Evolutionary conservation across 345 rosid species (phyloP).

Genomic region (Hypericum androsaemum): DNA sequence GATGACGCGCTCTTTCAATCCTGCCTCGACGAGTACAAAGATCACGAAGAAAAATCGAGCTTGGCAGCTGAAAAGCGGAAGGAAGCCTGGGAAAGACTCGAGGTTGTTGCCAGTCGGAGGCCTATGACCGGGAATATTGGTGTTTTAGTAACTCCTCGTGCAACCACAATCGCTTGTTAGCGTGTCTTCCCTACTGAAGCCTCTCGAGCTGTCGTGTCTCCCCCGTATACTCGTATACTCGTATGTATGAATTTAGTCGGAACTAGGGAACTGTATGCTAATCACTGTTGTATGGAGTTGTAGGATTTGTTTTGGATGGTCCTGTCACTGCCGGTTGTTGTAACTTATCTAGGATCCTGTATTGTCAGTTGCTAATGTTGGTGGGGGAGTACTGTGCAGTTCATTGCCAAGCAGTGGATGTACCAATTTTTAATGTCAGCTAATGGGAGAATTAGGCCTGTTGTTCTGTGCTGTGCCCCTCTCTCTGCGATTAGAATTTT

Average conservation of each 20-base stretch:
- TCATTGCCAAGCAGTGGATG: no score
- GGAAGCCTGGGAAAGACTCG: conserved; percentile 55
- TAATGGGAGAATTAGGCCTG: no score
- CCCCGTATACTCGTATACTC: neutral
- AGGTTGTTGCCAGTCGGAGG: conserved; percentile 54
- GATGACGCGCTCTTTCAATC: conserved; percentile 54
- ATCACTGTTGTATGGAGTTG: conserved; percentile 14
- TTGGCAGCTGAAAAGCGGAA: conserved; percentile 41
- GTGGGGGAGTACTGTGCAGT: no score
- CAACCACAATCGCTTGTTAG: conserved; percentile 41
- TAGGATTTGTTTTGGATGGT: conserved; percentile 15
- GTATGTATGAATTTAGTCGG: neutral
- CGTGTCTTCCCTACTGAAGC: neutral
- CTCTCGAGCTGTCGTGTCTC: neutral
- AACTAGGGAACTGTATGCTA: neutral
- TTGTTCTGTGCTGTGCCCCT: no score
- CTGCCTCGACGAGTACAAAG: conserved; percentile 46
- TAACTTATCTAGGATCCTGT: conserved; percentile 20
- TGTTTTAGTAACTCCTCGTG: conserved; percentile 44
- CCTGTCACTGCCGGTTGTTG: conserved; percentile 22
- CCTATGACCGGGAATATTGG: conserved; percentile 57
- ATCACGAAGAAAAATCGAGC: conserved; percentile 46
- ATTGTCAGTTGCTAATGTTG: conserved; percentile 13
- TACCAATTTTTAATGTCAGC: no score
- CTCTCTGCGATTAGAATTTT: no score